These are phyloP conservation scores for Xylariomycetidae sp. DNA, from an alignment of 2,329 filamentous ascomycete genomes.

Conservation along the genomic window DNA sequence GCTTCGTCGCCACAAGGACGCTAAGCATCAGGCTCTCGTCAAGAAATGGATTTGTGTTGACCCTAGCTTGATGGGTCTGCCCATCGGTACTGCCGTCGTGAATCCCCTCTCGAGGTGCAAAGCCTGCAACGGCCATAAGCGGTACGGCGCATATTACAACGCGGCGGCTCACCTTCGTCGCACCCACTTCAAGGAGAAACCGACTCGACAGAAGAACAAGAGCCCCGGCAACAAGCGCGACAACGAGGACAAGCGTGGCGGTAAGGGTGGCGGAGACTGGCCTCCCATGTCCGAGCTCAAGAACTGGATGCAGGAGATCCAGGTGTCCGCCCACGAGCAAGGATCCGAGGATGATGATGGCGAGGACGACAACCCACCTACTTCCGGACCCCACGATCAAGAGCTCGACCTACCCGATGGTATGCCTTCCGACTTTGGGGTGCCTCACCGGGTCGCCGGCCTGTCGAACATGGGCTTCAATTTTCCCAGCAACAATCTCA, in stretches of 20 bases:
- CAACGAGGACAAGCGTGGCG: constrained; percentile 46
- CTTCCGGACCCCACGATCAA: constrained; percentile 16
- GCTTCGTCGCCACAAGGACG: constrained; percentile 59
- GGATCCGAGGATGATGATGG: constrained; percentile 30
- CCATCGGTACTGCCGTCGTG: constrained; percentile 43
- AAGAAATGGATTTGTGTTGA: constrained; percentile 56
- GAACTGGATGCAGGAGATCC: constrained; percentile 53
- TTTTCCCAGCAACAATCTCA: constrained; percentile 12
- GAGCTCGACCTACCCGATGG: constrained; percentile 11
- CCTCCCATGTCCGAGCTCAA: constrained; percentile 52
- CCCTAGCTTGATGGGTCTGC: constrained; percentile 35
- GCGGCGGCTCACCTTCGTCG: constrained; percentile 85
- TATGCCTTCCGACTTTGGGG: constrained; percentile 1
- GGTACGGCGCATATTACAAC: constrained; percentile 90
- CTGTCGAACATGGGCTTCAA: constrained; percentile 14
- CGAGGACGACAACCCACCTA: constrained; percentile 31
- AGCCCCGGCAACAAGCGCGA: constrained; percentile 22
- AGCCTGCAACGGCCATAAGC: constrained; percentile 68
- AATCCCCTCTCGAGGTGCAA: constrained; percentile 75
- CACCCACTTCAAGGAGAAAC: constrained; percentile 73
- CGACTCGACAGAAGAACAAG: constrained; percentile 38
- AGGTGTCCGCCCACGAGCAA: constrained; percentile 30
- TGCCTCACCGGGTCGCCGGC: no score
- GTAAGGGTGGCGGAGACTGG: constrained; percentile 48
- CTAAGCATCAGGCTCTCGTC: constrained; percentile 54